Evolutionary conservation across 2,329 filamentous ascomycete genomes (phyloP), one percentile per base, ranked within the genome.

Genomic region (Colletotrichum somersetense): DNA sequence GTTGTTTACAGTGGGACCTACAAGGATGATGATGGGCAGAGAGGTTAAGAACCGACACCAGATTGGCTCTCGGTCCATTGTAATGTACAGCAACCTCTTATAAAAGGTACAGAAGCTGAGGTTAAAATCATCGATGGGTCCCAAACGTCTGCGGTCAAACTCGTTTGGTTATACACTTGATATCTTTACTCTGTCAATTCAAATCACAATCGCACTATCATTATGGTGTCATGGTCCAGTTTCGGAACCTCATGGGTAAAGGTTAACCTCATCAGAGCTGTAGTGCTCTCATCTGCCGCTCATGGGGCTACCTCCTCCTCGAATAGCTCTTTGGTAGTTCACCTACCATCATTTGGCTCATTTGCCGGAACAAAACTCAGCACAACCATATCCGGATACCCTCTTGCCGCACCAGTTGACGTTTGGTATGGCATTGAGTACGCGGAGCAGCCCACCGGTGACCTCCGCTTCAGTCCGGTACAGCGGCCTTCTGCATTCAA

Each of bases 361-460:
- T 59, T 58, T 8, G 10, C 12, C 38, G 68, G 68, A 7, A 59
- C 38, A 18, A 71, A 65, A 7, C 6, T 71, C 14, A 53, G 48
- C 30, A 33, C 52, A 5, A 63, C 65, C 16, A 68, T 58, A 5
- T 71, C 68, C 1, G 68, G 65, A 12, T 57, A 58, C 18, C 57
- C 68, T 18, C 68, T 71, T 18, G 30, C 65, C 2, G 58, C 30
- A 5, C 58, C 58, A 3, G 58, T 71, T 1, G n/a, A 68, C 20
- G 68, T 53, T 10, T 71, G 65, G 64, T 71, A 71, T 33, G 65
- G 52, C 16, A 46, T 71, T 26, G 52, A 71, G 20, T 68, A 68
- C 18, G 68, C 65, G 2, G 44, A 46, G 8, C 64, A 71, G 20
- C 68, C 64, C 7, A 26, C 42, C 1, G 65, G 52, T 0, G 44